phyloP scores from a whole-genome alignment of 768 basidiomycete genomes.

The Mycena belliarum region DNA sequence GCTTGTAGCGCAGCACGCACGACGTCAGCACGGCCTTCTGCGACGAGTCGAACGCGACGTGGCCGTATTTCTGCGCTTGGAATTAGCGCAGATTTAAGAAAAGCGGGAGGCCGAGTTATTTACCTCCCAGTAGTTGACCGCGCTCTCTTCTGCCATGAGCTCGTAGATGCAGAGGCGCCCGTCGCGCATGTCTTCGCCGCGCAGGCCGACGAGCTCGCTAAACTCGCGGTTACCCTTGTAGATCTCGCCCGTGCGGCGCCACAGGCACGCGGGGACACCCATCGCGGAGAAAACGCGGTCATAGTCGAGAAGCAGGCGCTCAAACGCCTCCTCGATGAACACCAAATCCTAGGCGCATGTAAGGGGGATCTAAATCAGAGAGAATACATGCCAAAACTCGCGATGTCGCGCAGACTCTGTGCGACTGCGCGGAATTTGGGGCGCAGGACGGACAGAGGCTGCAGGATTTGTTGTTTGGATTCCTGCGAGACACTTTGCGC shows the following conservation, averaged over 20 bases:
- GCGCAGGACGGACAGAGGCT: constrained; percentile 81
- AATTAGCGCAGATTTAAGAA: background rate
- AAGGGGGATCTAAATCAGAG: background rate
- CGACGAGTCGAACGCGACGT: constrained; percentile 87
- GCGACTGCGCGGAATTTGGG: constrained; percentile 87
- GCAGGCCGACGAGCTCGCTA: constrained; percentile 84
- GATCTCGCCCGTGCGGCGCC: constrained; percentile 96
- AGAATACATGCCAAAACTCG: constrained; percentile 32
- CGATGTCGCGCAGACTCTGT: constrained; percentile 81
- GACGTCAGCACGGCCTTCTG: constrained; percentile 94
- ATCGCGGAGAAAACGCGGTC: constrained; percentile 94
- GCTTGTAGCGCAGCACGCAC: constrained; percentile 83
- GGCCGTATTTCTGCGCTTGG: constrained; percentile 84
- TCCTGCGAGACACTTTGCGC: constrained; percentile 76
- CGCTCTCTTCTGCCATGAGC: constrained; percentile 95
- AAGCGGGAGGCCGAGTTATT: constrained; percentile 3
- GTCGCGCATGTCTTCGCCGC: constrained; percentile 86
- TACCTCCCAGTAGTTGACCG: constrained; percentile 98
- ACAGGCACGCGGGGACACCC: constrained; percentile 95
- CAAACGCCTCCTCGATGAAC: constrained; percentile 97
- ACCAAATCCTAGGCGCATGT: constrained; percentile 70
- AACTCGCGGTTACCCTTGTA: constrained; percentile 99
- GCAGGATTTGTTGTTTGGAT: constrained; percentile 88
- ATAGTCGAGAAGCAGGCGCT: constrained; percentile 91
- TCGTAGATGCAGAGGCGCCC: constrained; percentile 96